A percentile compares a stretch with the other conserved stretches of the same genome.
These are phyloP conservation scores for Pseudozyma hubeiensis DNA, from an alignment of 1,284 basidiomycete genomes.

Conservation along the genomic window DNA sequence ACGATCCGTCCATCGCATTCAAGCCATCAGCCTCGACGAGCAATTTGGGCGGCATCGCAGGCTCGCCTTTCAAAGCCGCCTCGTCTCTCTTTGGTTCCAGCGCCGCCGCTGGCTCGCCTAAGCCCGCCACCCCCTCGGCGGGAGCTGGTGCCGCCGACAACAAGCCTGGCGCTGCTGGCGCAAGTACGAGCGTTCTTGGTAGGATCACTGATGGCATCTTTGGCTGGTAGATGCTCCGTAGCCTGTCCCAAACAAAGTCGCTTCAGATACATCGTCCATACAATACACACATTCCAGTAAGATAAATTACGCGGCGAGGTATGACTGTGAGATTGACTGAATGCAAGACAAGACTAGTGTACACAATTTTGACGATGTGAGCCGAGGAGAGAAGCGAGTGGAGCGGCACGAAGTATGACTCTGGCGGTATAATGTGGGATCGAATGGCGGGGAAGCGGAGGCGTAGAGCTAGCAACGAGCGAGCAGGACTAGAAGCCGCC, in stretches of 20 bases:
- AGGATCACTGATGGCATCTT: slow-evolving; percentile 61
- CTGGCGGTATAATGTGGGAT: slow-evolving; percentile 1
- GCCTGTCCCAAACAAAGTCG: background rate
- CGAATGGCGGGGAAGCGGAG: background rate
- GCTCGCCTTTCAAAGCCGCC: slow-evolving; percentile 48
- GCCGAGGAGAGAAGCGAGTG: background rate
- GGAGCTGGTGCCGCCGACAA: slow-evolving; percentile 3
- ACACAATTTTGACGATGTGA: slow-evolving; percentile 4
- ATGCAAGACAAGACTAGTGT: slow-evolving; percentile 7
- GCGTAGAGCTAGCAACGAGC: background rate
- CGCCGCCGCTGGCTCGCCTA: slow-evolving; percentile 14
- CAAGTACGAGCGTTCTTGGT: slow-evolving; percentile 39
- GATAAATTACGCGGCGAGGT: too few species aligned
- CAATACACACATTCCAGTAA: too few species aligned
- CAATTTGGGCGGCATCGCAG: slow-evolving; percentile 27
- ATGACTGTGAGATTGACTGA: background rate
- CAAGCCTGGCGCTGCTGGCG: slow-evolving; percentile 11
- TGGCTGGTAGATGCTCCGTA: slow-evolving; percentile 44
- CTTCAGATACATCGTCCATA: too few species aligned
- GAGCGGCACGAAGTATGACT: background rate
- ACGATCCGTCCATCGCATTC: slow-evolving; percentile 39
- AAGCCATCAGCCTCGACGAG: slow-evolving; percentile 32
- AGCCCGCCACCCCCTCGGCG: slow-evolving; percentile 15
- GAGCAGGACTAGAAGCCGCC: slow-evolving; percentile 43
- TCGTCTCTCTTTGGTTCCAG: slow-evolving; percentile 44